These are phyloP conservation scores for Gryganskiella cystojenkinii DNA, from an alignment of 192 early-diverging fungal genomes.

Conservation along the genomic window DNA sequence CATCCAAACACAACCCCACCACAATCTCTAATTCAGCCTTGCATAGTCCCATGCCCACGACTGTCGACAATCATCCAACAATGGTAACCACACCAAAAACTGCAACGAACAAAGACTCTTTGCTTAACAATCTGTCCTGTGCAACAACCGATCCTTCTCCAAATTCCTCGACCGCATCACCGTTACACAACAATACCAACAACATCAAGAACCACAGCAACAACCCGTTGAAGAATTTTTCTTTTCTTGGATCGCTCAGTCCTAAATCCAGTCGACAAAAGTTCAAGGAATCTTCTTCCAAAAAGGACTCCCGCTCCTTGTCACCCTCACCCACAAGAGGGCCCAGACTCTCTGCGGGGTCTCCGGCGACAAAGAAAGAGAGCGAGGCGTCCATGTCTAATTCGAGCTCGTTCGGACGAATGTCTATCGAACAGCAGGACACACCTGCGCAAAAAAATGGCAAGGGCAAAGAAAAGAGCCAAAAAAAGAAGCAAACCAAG, in stretches of 20 bases:
- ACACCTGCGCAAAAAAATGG: background rate
- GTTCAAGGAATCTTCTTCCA: background rate
- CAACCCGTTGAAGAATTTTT: no score
- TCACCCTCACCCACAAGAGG: background rate
- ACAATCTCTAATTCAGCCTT: background rate
- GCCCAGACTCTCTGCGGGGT: background rate
- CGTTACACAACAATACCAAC: background rate
- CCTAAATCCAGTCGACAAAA: slow-evolving; percentile 35
- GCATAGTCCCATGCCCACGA: no score
- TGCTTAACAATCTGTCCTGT: no score
- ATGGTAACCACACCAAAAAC: no score
- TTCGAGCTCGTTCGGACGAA: background rate
- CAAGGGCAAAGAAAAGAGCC: background rate
- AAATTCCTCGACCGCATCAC: no score
- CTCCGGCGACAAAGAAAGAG: no score
- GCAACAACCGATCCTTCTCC: no score
- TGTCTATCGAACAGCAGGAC: background rate
- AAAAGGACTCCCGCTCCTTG: background rate
- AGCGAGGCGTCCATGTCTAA: no score
- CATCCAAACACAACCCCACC: background rate
- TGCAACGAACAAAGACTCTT: no score
- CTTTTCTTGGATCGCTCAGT: slow-evolving; percentile 33
- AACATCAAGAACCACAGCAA: no score
- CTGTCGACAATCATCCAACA: no score
- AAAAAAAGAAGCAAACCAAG: background rate